Evolutionary conservation across 129 eudicot species (phyloP).

Genomic region (Heracleum sosnowskyi): DNA sequence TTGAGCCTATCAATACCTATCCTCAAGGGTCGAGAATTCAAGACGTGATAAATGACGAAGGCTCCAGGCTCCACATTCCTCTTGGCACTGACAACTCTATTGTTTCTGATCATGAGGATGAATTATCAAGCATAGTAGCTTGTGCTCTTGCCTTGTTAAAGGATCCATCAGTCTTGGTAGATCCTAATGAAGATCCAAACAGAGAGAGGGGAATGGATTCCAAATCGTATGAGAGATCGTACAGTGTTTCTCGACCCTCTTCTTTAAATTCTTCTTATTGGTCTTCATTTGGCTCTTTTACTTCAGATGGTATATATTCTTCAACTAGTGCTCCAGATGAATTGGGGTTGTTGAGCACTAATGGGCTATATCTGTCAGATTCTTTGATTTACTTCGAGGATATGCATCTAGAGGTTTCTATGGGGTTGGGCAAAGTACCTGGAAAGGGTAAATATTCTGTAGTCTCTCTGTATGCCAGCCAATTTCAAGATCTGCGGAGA

Average conservation of each 20-base stretch:
- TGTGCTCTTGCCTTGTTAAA: slow-evolving; percentile 66
- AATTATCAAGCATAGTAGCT: slow-evolving; percentile 73
- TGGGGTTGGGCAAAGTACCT: slow-evolving; percentile 48
- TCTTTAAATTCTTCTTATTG: slow-evolving; percentile 38
- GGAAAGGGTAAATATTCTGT: slow-evolving; percentile 63
- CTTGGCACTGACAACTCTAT: slow-evolving; percentile 42
- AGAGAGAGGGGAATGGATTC: slow-evolving; percentile 8
- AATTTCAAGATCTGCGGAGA: slow-evolving; percentile 51
- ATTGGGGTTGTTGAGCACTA: slow-evolving; percentile 36
- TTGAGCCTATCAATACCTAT: slow-evolving; percentile 32
- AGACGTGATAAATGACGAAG: slow-evolving; percentile 46
- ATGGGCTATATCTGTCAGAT: slow-evolving; percentile 45
- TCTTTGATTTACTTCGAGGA: slow-evolving; percentile 39
- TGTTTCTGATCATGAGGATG: slow-evolving; percentile 73
- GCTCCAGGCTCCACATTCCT: slow-evolving; percentile 71
- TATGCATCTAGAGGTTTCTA: slow-evolving; percentile 48
- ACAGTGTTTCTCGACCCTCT: slow-evolving; percentile 26
- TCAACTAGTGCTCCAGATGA: slow-evolving; percentile 38
- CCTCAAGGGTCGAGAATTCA: slow-evolving; percentile 31
- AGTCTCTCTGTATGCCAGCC: slow-evolving; percentile 53
- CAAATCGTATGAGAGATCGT: slow-evolving; percentile 24
- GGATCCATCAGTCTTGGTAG: slow-evolving; percentile 24
- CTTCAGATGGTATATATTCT: slow-evolving; percentile 37
- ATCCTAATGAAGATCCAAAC: slow-evolving; percentile 22
- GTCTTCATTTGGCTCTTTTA: slow-evolving; percentile 34